Base-by-base conservation (phyloP, 306 rosid species). In the Vigna angularis region DNA sequence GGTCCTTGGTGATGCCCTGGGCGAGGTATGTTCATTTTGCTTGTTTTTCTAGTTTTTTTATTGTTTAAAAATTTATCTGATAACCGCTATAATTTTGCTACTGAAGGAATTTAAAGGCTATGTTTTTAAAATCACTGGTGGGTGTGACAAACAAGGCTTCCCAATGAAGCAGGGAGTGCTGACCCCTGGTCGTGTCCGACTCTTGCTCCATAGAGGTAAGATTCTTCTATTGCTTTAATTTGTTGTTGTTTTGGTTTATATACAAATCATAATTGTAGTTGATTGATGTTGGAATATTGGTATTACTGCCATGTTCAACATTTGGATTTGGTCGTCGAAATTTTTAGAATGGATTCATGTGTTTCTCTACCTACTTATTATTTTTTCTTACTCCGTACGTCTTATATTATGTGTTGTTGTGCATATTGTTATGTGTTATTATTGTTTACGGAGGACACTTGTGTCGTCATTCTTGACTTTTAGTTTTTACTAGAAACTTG, bases 101-200 rank as follows among this genome's bases (percentile, higher is more conserved):
- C 24, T 9, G 3, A 45, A 83, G 83, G 86, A 83, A 34, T 83
- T 83, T 17, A 83, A 77, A 40, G 86, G 86, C 4, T 83, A 83
- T 57, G 86, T 83, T 13, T 83, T 83, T 79, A 82, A 82, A 4
- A 82, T 77, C 22, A 82, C 86, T 13, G 79, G 82, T 22, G 86
- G 86, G 6, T 82, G 79, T 66, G 86, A 83, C 79, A 83, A 77
- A 48, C 86, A 83, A 77, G 83, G 86, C 9, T 83, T 83, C 71
- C 83, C 86, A 13, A 83, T 83, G 86, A 83, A 83, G 79, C 83
- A 83, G 76, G 85, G 86, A 44, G 83, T 83, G 79, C 45, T 83
- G 79, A 83, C 86, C 73, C 86, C 86, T 77, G 83, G 83, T 1
- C 79, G 86, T 72, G 82, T 83, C 22, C 42, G 79, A 1, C 86